Base-by-base conservation (phyloP, 495 filamentous ascomycete species). In the Penicillium egyptiacum region DNA sequence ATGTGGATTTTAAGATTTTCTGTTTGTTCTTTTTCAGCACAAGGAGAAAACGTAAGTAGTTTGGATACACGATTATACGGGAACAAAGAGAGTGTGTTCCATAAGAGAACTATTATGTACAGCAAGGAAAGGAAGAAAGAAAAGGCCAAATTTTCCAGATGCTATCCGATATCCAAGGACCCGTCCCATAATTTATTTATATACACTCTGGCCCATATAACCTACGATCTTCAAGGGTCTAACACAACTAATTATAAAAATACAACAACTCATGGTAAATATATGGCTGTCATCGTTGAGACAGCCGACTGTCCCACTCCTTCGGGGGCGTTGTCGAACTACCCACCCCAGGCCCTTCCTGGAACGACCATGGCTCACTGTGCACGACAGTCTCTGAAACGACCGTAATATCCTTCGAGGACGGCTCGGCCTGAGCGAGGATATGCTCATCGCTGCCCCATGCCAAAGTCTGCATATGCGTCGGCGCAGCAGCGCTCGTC, bases 361-460 rank as follows among this genome's bases (percentile, higher is more conserved):
- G 44, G 12, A 26, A 37, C 4, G 11, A 25, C 61, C 62, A 67
- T 4, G 57, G 58, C 37, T 72, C 70, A 48, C 67, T 66, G 23
- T 64, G 52, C 4, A 72, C 56, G 30, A 69, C 57, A 31, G 64
- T 72, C 55, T 72, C 70, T 12, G 67, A 66, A n/a, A 68, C 66
- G 19, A 72, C 68, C 2, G 65, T 72, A 16, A 72, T 70, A 41
- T 66, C 60, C 39, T 64, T 59, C 2, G 62, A 60, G 10, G 49
- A 10, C 23, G 46, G 39, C 17, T 50, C 56, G 11, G 41, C 35
- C 37, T 55, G 54, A 30, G 58, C 48, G 6, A 71, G 57, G 3
- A 71, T 65, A 40, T 70, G 59, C 46, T 71, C 68, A 26, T 73
- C 70, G 40, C 70, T 70, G 2, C 67, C 69, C 70, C 61, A 68